phyloP scores from a whole-genome alignment of 2,329 filamentous ascomycete species.

The Aureobasidium sp. region DNA sequence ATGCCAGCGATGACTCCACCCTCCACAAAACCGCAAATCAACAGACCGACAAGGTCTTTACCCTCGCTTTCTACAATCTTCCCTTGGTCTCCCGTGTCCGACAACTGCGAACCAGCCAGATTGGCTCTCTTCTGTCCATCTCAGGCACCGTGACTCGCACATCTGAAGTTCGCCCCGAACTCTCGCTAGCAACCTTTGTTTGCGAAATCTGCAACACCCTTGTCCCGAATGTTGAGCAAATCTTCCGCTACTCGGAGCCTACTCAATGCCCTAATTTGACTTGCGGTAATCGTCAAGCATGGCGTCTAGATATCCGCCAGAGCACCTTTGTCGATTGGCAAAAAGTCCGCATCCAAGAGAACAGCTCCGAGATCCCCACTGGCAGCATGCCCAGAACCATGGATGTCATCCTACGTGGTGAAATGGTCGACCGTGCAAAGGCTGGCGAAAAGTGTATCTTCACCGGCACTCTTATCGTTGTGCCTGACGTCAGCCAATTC shows the following conservation, averaged over 20 bases:
- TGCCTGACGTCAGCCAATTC: constrained; percentile 93
- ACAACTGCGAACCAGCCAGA: constrained; percentile 78
- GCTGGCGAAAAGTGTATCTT: constrained; percentile 98
- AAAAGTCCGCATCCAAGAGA: constrained; percentile 96
- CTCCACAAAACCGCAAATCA: constrained; percentile 77
- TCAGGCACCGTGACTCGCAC: constrained; percentile 95
- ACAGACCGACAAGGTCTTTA: constrained; percentile 94
- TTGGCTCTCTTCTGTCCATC: constrained; percentile 88
- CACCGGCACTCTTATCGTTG: constrained; percentile 90
- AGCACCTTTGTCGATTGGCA: constrained; percentile 99
- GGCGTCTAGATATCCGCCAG: constrained; percentile 92
- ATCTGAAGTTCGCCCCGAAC: constrained; percentile 89
- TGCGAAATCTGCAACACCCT: constrained; percentile 83
- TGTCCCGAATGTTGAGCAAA: constrained; percentile 89
- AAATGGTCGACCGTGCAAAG: constrained; percentile 96
- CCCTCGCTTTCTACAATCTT: constrained; percentile 87
- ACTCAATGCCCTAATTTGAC: constrained; percentile 85
- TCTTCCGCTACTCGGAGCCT: constrained; percentile 94
- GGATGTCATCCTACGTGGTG: constrained; percentile 91
- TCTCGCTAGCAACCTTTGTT: constrained; percentile 85
- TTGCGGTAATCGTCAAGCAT: constrained; percentile 85
- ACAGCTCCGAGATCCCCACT: constrained; percentile 95
- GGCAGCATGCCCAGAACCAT: constrained; percentile 98
- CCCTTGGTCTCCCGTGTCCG: constrained; percentile 81
- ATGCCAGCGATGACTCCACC: constrained; percentile 50